Evolutionary conservation across 2,329 filamentous ascomycete genomes (phyloP).

Genomic region (Venturia nashicola): DNA sequence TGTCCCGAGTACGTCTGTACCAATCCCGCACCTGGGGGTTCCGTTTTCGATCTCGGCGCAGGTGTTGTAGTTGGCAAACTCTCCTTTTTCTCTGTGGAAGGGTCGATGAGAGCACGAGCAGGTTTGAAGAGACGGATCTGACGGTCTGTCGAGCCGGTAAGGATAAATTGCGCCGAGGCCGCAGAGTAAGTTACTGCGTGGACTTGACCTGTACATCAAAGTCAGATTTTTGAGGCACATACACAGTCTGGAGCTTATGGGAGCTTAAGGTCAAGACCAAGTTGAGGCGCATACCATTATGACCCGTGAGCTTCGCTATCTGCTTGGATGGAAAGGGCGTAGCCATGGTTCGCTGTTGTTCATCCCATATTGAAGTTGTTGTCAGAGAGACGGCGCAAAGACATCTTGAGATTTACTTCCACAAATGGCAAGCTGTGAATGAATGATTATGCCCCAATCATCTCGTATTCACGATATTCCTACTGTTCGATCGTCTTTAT

Average conservation of each 20-base stretch:
- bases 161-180: conserved; percentile 43
- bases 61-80: conserved; percentile 9
- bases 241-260: background rate
- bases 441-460: background rate
- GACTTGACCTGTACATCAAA: conserved; percentile 25
- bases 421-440: background rate
- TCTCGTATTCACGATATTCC: no score
- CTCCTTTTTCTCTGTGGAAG: conserved; percentile 15
- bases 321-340: conserved; percentile 6
- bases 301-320: conserved; percentile 6
- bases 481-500: background rate
- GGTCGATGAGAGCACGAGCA: conserved; percentile 30
- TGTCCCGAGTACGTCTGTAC: conserved; percentile 86
- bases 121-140: conserved; percentile 80
- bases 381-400: background rate
- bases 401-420: background rate
- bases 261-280: background rate
- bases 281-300: conserved; percentile 6
- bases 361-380: background rate
- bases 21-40: conserved; percentile 30
- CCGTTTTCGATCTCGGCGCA: background rate
- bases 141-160: conserved; percentile 79
- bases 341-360: background rate
- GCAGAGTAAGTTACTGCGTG: conserved; percentile 39
- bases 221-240: background rate